Percentiles rank a stretch among this genome's conserved stretches.
Conservation (phyloP, 495 filamentous ascomycete species). For the Parmelia sp. region DNA sequence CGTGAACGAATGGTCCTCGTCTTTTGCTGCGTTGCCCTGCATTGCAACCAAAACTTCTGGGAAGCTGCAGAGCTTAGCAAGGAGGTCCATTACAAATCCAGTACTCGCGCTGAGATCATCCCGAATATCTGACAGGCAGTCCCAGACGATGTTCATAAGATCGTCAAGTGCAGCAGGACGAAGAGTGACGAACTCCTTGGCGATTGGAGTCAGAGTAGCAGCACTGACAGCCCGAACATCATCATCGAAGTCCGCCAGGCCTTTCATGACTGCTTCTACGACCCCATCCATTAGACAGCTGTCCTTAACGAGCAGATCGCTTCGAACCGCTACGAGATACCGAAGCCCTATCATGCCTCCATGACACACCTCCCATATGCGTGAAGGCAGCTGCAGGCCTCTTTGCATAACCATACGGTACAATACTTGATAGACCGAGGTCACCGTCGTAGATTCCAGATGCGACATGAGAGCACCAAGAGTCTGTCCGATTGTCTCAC, state of each 20-base stretch:
- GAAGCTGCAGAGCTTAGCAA: conserved; percentile 93
- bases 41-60: conserved; percentile 88
- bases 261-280: conserved; percentile 86
- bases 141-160: conserved; percentile 93
- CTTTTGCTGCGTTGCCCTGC: conserved; percentile 77
- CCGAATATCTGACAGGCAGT: conserved; percentile 87
- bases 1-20: conserved; percentile 81
- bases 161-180: conserved; percentile 66
- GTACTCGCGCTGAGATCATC: conserved; percentile 97
- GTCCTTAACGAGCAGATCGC: conserved; percentile 79
- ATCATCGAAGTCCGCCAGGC: conserved; percentile 82
- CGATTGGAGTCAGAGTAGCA: conserved; percentile 90
- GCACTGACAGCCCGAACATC: conserved; percentile 96
- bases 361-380: conserved; percentile 91
- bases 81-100: conserved; percentile 93
- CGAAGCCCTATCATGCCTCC: conserved; percentile 95
- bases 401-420: conserved; percentile 88
- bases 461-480: conserved; percentile 82
- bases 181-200: conserved; percentile 82
- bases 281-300: conserved; percentile 85
- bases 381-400: conserved; percentile 61
- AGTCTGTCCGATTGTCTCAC: conserved; percentile 95
- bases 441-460: conserved; percentile 65
- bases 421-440: conserved; percentile 71
- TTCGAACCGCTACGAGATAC: conserved; percentile 90